Evolutionary conservation across 2,329 filamentous ascomycete genomes (phyloP), one percentile per base, ranked within the genome.

Genomic region (Cytospora paraplurivora): DNA sequence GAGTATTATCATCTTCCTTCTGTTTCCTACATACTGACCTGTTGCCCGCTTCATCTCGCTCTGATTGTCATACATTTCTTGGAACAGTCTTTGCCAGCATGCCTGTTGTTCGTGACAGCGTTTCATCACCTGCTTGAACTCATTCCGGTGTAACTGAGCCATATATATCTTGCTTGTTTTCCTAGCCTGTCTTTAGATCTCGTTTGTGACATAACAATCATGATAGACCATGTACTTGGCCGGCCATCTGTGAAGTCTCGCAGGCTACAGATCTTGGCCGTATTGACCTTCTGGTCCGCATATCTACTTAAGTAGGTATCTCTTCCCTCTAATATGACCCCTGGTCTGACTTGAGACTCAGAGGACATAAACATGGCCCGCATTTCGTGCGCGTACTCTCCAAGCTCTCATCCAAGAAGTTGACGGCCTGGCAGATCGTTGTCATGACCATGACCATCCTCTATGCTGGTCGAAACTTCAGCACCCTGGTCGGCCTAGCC

Each of bases 391-490:
- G 90, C 63, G 79, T 82, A 53, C 72, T 97, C 64, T 98, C 94
- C 1, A 83, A 83, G 63, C 78, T 88, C 59, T 83, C 95, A 57
- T 88, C 88, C 6, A 84, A 80, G 56, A 84, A 85, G 63, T 81
- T 97, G 64, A 97, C 93, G 7, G 83, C 90, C 69, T 98, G 95
- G 93, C 95, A 97, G 76, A 92, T 89, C 1, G 84, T 96, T 34
- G 88, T 96, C 67, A 79, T 94, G 54, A 96, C 93, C 51, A 89
- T 97, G 76, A 85, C 97, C 56, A 96, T 93, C 76, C 87, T 98
- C 63, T 99, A 99, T 74, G 84, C 93, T 38, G 88, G 91, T 37
- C 90, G 93, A 63, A 98, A 99, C 77, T 96, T 99, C 71, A 93
- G 91, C 73, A 96, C 96, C 68, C 85, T 99, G 6, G 85, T 97